These are phyloP conservation scores for Coemansia sp. DNA, from an alignment of 371 early-diverging fungal genomes.

Conservation along the genomic window DNA sequence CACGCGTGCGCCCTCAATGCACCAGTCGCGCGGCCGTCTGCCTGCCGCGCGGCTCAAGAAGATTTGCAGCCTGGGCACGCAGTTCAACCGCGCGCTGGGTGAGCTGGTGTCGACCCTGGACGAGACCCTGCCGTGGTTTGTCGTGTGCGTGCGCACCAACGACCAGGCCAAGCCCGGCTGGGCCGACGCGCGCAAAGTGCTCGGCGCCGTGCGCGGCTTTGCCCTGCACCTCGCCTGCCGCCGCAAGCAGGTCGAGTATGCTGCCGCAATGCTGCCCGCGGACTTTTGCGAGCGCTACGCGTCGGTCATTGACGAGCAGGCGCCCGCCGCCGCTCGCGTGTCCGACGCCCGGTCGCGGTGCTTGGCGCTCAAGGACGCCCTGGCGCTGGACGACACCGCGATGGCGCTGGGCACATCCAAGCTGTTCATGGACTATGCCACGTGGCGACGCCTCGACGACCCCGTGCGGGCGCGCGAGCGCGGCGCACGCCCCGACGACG, in stretches of 20 bases:
- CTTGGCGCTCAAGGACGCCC: conserved; percentile 53
- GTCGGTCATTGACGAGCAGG: conserved; percentile 52
- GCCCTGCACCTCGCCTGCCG: conserved; percentile 56
- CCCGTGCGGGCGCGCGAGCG: conserved; percentile 54
- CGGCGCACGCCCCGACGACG: conserved; percentile 19
- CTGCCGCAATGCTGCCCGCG: conserved; percentile 58
- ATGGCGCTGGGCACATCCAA: conserved; percentile 66
- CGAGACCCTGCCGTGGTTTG: conserved; percentile 82
- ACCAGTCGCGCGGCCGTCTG: conserved; percentile 30
- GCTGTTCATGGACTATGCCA: conserved; percentile 71
- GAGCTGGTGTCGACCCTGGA: conserved; percentile 76
- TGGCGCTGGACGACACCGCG: conserved; percentile 59
- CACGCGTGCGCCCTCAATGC: conserved; percentile 76
- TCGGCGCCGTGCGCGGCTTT: conserved; percentile 57
- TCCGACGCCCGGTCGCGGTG: conserved; percentile 51
- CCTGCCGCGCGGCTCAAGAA: conserved; percentile 46
- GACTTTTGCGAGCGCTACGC: conserved; percentile 75
- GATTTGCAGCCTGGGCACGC: conserved; percentile 58
- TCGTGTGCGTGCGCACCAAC: conserved; percentile 74
- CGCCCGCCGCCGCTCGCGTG: conserved; percentile 47
- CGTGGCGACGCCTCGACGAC: conserved; percentile 72
- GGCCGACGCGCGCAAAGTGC: conserved; percentile 60
- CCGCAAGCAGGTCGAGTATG: conserved; percentile 57
- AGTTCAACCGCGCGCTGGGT: conserved; percentile 69
- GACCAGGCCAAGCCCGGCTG: conserved; percentile 59